phyloP scores from a whole-genome alignment of 306 rosid species.

The Medicago ruthenica region DNA sequence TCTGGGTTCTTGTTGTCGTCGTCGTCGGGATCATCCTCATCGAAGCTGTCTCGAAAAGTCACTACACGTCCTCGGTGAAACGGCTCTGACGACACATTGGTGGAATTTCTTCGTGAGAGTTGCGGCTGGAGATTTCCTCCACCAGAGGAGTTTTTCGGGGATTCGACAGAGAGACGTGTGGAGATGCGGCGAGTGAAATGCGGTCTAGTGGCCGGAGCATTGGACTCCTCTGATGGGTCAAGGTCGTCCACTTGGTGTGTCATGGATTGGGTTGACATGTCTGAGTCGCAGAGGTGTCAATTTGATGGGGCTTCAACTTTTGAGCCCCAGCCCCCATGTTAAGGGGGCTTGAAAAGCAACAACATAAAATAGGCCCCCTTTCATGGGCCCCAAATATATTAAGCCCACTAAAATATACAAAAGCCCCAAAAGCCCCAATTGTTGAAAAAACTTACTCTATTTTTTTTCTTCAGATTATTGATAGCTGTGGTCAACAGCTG shows the following conservation, averaged over 20 bases:
- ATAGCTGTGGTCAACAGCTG: no score
- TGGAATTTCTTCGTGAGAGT: constrained; percentile 51
- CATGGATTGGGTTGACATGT: constrained; percentile 29
- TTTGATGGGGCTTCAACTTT: no score
- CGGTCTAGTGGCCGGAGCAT: background rate
- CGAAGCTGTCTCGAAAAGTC: constrained; percentile 36
- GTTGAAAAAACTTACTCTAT: no score
- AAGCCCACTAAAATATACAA: no score
- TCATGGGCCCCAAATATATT: no score
- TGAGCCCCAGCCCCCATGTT: no score
- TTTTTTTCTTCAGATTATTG: no score
- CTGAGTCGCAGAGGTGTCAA: no score
- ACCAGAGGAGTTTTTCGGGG: constrained; percentile 2
- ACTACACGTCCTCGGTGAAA: constrained; percentile 37
- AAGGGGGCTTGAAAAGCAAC: no score
- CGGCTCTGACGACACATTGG: constrained; percentile 38
- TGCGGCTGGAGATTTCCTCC: constrained; percentile 38
- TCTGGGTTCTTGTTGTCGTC: background rate
- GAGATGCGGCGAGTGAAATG: constrained; percentile 41
- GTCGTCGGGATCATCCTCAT: constrained; percentile 39
- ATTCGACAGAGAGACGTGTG: constrained; percentile 16
- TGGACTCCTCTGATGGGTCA: constrained; percentile 3
- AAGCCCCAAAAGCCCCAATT: no score
- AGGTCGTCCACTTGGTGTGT: constrained; percentile 32
- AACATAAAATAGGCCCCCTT: no score